Conservation (phyloP, 1,284 basidiomycete genomes). For the Trichosporon coremiiforme region DNA sequence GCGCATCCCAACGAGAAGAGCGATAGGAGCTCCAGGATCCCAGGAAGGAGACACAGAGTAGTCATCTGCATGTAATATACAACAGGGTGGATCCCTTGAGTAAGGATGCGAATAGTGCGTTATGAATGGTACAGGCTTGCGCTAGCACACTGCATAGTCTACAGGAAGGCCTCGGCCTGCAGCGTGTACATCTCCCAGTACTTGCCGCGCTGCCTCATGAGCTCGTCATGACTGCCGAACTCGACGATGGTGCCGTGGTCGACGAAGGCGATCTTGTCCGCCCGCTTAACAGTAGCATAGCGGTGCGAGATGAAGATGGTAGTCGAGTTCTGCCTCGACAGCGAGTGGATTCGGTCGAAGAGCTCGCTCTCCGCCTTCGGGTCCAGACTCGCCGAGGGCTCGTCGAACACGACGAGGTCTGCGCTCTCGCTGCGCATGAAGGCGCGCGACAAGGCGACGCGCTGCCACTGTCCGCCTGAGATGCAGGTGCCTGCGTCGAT, state of each 20-base stretch:
- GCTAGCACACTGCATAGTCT: neutral
- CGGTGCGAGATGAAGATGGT: constrained; percentile 82
- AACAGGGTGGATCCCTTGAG: neutral
- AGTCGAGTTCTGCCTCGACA: constrained; percentile 60
- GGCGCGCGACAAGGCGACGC: constrained; percentile 75
- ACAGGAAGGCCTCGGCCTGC: constrained; percentile 32
- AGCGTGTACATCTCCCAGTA: constrained; percentile 46
- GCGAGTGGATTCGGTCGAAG: constrained; percentile 59
- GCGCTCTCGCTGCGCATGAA: constrained; percentile 64
- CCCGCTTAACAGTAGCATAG: constrained; percentile 55
- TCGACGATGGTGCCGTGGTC: constrained; percentile 62
- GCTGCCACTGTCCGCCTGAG: constrained; percentile 69
- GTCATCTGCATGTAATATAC: neutral
- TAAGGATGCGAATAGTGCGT: neutral
- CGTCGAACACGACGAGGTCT: constrained; percentile 65
- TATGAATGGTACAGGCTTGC: neutral
- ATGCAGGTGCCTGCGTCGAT: constrained; percentile 8
- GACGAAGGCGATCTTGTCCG: constrained; percentile 62
- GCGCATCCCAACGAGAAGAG: too few species aligned
- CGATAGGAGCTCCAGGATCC: too few species aligned
- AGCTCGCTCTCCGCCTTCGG: constrained; percentile 75
- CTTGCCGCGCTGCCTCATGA: constrained; percentile 59
- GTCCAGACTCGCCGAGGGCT: constrained; percentile 64
- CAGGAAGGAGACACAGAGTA: too few species aligned
- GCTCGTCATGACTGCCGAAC: constrained; percentile 74